Conservation (phyloP, 768 basidiomycete species). For the Amanita subjunquillea region DNA sequence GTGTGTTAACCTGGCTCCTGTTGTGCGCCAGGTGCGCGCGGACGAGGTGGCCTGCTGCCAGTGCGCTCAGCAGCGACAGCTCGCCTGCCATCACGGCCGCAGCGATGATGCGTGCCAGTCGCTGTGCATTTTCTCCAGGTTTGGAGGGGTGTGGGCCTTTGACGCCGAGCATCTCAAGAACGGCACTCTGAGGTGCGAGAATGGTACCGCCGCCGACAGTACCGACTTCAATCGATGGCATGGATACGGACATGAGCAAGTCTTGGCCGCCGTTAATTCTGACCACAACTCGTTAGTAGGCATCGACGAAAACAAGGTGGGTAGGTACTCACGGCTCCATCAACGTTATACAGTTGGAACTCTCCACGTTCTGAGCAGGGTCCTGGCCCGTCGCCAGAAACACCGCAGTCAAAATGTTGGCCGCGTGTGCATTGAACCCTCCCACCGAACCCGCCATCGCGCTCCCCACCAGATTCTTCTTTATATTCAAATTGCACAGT, state of each 20-base stretch:
- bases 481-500: slow-evolving; percentile 82
- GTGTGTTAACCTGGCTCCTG: slow-evolving; percentile 74
- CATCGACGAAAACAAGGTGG: not conserved
- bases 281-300: slow-evolving; percentile 2
- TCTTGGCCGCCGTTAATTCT: slow-evolving; percentile 87
- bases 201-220: slow-evolving; percentile 96
- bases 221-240: slow-evolving; percentile 99
- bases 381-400: slow-evolving; percentile 97
- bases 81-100: slow-evolving; percentile 98
- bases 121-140: slow-evolving; percentile 86
- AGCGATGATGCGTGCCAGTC: slow-evolving; percentile 82
- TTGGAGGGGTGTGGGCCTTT: slow-evolving; percentile 79
- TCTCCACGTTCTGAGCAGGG: slow-evolving; percentile 98
- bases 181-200: slow-evolving; percentile 79
- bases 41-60: slow-evolving; percentile 93
- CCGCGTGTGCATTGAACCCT: slow-evolving; percentile 97
- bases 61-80: slow-evolving; percentile 80
- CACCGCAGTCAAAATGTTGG: slow-evolving; percentile 92
- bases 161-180: slow-evolving; percentile 91
- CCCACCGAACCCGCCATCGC: slow-evolving; percentile 98
- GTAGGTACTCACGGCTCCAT: slow-evolving; percentile 85
- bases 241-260: slow-evolving; percentile 84
- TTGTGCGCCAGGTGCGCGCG: slow-evolving; percentile 92
- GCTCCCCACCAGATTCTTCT: slow-evolving; percentile 96
- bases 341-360: slow-evolving; percentile 95